Evolutionary conservation across 305 asterid species (phyloP).

Genomic region (Ilex paraguariensis): DNA sequence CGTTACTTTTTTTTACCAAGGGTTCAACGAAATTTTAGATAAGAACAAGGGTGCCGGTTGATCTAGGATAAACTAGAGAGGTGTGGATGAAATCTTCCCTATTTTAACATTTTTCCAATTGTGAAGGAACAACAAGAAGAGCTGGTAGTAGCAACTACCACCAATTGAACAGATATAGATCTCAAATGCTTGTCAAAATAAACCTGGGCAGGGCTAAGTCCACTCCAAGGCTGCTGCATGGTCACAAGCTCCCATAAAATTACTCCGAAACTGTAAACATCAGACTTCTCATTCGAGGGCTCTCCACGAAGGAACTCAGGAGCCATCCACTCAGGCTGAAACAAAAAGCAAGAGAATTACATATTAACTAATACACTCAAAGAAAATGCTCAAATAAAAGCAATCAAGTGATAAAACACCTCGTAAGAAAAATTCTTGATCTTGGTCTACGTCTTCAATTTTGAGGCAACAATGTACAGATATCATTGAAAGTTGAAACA

Average conservation of each 20-base stretch:
- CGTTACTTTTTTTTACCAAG: too few species aligned
- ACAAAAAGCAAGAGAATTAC: slow-evolving; percentile 33
- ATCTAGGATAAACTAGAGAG: too few species aligned
- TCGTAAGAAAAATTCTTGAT: too few species aligned
- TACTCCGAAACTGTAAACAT: slow-evolving; percentile 83
- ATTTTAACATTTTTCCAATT: too few species aligned
- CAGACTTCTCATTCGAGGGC: slow-evolving; percentile 90
- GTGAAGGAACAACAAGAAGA: too few species aligned
- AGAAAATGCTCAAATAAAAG: slow-evolving; percentile 8
- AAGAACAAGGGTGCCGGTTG: too few species aligned
- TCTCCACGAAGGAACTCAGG: slow-evolving; percentile 94
- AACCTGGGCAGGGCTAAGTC: slow-evolving; percentile 93
- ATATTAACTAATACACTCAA: slow-evolving; percentile 18
- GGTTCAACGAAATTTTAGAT: too few species aligned
- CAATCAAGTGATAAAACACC: too few species aligned
- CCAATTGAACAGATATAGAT: neutral
- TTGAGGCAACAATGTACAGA: too few species aligned
- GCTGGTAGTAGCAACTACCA: neutral
- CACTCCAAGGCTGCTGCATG: slow-evolving; percentile 91
- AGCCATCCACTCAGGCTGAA: slow-evolving; percentile 99
- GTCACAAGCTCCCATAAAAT: slow-evolving; percentile 89
- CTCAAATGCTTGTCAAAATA: neutral
- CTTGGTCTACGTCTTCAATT: too few species aligned
- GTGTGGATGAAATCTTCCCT: too few species aligned
- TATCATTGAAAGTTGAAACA: too few species aligned